Percentiles rank a stretch among this genome's conserved stretches.
These are phyloP conservation scores for Zygoascus sp. DNA, from an alignment of 1,139 yeast species.

Conservation along the genomic window DNA sequence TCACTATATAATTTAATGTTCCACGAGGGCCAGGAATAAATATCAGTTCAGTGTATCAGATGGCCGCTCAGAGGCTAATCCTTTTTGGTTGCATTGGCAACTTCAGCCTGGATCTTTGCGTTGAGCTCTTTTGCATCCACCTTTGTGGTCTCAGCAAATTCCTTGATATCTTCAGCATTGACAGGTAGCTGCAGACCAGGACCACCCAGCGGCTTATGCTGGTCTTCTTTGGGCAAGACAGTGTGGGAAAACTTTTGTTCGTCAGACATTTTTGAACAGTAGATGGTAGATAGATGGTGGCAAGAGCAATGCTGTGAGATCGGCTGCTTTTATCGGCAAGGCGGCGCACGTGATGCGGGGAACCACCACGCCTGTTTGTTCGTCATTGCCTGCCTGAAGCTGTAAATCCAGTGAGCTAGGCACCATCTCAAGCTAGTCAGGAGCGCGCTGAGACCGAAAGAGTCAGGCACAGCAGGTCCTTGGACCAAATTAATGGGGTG, in stretches of 20 bases:
- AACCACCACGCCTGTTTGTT: background rate
- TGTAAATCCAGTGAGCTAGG: no score
- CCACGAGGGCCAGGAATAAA: background rate
- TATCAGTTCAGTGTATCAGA: background rate
- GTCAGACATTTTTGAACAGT: slow-evolving; percentile 12
- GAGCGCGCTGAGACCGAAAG: no score
- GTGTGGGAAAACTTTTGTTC: slow-evolving; percentile 27
- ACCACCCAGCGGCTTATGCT: slow-evolving; percentile 21
- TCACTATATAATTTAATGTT: background rate
- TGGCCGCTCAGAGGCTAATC: slow-evolving; percentile 7
- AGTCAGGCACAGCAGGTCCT: no score
- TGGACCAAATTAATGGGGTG: no score
- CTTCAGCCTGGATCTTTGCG: slow-evolving; percentile 23
- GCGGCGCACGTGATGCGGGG: slow-evolving; percentile 6
- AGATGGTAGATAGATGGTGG: background rate
- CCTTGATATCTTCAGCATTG: slow-evolving; percentile 28
- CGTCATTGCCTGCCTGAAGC: background rate
- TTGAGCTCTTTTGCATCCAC: slow-evolving; percentile 33
- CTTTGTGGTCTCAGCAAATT: slow-evolving; percentile 28
- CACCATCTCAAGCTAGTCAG: no score
- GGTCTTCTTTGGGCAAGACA: slow-evolving; percentile 31
- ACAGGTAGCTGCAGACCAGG: slow-evolving; percentile 31
- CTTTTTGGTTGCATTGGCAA: slow-evolving; percentile 16
- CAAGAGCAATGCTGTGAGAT: background rate
- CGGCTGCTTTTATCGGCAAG: background rate